A percentile compares a stretch with the other conserved stretches of the same genome.
Evolutionary conservation across 192 early-diverging fungal species (phyloP).

Genomic region (Umbelopsis ramanniana): DNA sequence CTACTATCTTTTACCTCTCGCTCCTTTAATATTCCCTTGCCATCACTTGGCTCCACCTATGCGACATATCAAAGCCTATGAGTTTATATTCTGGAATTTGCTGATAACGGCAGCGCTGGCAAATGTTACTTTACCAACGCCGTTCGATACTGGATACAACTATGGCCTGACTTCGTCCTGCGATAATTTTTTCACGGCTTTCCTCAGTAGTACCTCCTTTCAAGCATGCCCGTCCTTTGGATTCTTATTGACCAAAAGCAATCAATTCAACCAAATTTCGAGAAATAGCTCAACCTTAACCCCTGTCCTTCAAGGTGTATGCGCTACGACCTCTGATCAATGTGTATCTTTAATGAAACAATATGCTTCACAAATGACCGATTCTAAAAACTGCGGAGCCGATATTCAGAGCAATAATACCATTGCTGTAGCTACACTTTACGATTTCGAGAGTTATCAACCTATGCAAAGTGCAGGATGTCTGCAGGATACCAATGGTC

Average conservation of each 20-base stretch:
- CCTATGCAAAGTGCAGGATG: constrained; percentile 15
- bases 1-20: neutral
- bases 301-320: neutral
- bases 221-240: constrained; percentile 8
- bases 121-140: neutral
- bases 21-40: too few relatives aligned
- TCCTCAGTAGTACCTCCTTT: neutral
- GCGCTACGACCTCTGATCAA: neutral
- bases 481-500: neutral
- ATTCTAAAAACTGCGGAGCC: neutral
- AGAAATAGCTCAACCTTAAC: neutral
- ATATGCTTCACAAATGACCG: constrained; percentile 14
- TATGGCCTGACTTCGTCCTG: constrained; percentile 8
- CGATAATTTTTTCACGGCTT: neutral
- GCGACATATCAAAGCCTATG: neutral
- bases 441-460: constrained; percentile 13
- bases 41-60: neutral
- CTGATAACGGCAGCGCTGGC: neutral
- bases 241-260: constrained; percentile 17
- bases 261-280: constrained; percentile 17
- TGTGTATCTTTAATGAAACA: constrained; percentile 13
- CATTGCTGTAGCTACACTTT: constrained; percentile 3
- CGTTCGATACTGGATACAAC: constrained; percentile 17
- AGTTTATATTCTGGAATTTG: neutral
- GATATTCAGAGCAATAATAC: constrained; percentile 9